Base-by-base conservation (phyloP, 139 green algal genomes). In the Closterium sp. region DNA sequence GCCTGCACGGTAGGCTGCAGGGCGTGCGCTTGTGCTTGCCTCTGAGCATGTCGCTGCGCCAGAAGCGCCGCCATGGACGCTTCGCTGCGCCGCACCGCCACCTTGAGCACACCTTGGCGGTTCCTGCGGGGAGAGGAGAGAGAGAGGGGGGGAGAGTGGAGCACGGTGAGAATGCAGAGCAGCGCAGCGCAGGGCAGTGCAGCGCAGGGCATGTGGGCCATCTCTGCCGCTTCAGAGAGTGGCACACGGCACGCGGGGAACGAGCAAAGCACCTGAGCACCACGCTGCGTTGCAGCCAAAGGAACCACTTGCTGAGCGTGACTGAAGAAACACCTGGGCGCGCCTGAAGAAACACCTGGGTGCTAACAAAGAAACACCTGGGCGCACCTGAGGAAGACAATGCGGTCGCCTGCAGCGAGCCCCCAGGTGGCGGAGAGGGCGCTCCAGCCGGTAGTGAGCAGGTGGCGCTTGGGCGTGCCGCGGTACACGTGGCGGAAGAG, bases 401-500 rank as follows among this genome's bases (percentile, higher is more conserved):
- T 81, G 35, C 90, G n/a, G 84, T 94, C 90, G 30, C 91, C 91
- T 85, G 91, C 91, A 25, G 89, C 88, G 10, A 94, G 66, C 19
- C 36, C 33, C 34, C 89, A 91, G 6, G 91, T 84, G 30, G 33
- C 92, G 25, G 90, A 91, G 36, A 93, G 94, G 3, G 19, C 33
- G 34, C 91, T 91, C 91, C 91, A 94, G 16, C 91, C 91, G 28
- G 91, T 94, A 6, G 91, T 94, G 25, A 94, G 32, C 21, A 94
- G 90, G 89, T 94, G 91, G 30, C 91, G 83, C 89, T 93, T 92
- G 28, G 91, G 91, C 32, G 84, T 86, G 33, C 90, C 89, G 21
- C 90, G 90, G n/a, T 93, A 93, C 33, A 93, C 93, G 88, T 93
- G 90, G 33, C 90, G 90, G 88, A 93, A 93, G 25, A 33, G 64